Evolutionary conservation across 225 moss, liverwort and hornwort species (phyloP).

Genomic region (Climacium dendroides): DNA sequence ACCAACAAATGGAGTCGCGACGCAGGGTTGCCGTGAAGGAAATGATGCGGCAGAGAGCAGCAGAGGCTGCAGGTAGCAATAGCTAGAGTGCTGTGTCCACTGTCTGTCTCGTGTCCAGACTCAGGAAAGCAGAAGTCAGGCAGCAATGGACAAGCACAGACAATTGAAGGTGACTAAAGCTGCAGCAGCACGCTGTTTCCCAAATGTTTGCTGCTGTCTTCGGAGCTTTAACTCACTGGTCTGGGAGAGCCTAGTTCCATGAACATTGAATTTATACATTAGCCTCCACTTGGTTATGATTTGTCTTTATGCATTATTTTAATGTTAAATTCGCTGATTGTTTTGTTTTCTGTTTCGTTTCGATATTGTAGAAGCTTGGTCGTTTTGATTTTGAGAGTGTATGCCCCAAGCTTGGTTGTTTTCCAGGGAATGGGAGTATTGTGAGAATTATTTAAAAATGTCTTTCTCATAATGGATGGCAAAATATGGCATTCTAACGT

Average conservation of each 20-base stretch:
- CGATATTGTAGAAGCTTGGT: not conserved
- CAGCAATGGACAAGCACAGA: not conserved
- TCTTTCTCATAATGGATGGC: too few species aligned
- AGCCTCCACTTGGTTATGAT: conserved; percentile 17
- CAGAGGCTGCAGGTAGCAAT: conserved; percentile 78
- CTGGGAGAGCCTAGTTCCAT: not conserved
- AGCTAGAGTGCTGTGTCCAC: conserved; percentile 25
- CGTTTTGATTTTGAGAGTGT: not conserved
- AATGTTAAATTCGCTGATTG: conserved; percentile 28
- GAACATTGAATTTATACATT: conserved; percentile 26
- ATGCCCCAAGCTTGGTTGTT: too few species aligned
- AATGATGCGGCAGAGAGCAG: conserved; percentile 99
- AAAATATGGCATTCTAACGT: too few species aligned
- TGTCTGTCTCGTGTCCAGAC: not conserved
- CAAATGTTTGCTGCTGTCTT: not conserved
- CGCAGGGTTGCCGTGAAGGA: conserved; percentile 98
- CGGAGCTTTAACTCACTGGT: not conserved
- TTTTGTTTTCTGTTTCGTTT: not conserved
- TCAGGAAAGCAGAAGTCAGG: not conserved
- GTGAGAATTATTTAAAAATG: too few species aligned
- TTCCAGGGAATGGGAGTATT: too few species aligned
- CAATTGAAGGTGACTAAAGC: not conserved
- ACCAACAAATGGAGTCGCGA: conserved; percentile 91
- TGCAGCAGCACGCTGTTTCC: not conserved
- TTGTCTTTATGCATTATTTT: conserved; percentile 20